phyloP scores from a whole-genome alignment of 139 green algal species.

The Chlorella ohadii region DNA sequence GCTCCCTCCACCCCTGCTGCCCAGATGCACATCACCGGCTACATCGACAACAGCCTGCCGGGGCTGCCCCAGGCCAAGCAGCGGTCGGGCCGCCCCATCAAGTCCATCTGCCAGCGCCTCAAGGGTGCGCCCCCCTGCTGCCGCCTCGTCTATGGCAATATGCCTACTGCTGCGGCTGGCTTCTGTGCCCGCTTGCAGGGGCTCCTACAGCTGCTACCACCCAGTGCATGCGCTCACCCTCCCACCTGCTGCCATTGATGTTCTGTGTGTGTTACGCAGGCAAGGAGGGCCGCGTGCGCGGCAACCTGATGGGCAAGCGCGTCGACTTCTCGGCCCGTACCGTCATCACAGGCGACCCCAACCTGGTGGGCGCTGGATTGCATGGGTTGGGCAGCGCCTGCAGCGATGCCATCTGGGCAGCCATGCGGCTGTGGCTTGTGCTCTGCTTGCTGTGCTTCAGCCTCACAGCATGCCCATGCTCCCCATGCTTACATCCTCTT shows the following conservation, averaged over 20 bases:
- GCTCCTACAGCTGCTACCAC: background rate
- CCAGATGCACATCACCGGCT: conserved; percentile 92
- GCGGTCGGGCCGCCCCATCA: conserved; percentile 87
- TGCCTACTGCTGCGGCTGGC: too few relatives aligned
- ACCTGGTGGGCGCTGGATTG: conserved; percentile 67
- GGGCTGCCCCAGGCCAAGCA: conserved; percentile 74
- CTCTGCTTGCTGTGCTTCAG: background rate
- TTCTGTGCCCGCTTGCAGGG: too few relatives aligned
- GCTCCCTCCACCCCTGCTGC: too few relatives aligned
- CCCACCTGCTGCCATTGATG: too few relatives aligned
- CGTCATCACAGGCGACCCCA: conserved; percentile 96
- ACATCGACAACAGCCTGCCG: conserved; percentile 97
- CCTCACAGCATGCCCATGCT: background rate
- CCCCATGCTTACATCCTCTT: background rate
- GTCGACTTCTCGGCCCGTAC: conserved; percentile 99
- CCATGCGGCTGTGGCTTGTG: background rate
- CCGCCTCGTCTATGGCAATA: background rate
- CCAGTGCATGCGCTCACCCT: background rate
- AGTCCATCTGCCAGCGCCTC: conserved; percentile 94
- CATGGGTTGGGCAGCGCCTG: background rate
- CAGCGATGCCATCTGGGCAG: too few relatives aligned
- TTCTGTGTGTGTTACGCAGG: conserved; percentile 39
- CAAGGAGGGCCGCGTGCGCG: conserved; percentile 94
- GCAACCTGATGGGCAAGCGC: conserved; percentile 99
- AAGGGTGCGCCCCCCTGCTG: conserved; percentile 58